Evolutionary conservation across 2,329 filamentous ascomycete species (phyloP).

Genomic region (Zymoseptoria crescenta): DNA sequence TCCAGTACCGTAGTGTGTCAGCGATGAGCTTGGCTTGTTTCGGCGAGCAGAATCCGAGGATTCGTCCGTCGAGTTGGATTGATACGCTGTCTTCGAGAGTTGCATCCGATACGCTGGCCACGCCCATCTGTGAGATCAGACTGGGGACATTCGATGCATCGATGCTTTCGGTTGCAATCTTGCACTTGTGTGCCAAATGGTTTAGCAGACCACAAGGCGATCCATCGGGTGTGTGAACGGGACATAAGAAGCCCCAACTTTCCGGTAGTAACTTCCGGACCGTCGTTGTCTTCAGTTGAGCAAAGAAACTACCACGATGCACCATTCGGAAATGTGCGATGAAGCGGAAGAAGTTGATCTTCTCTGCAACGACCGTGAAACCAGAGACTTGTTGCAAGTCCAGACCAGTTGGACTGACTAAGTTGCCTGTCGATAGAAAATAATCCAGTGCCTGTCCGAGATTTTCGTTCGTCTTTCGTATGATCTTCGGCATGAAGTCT

Average conservation of each 20-base stretch:
- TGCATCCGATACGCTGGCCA: constrained; percentile 67
- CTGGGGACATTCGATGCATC: constrained; percentile 68
- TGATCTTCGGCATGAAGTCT: constrained; percentile 71
- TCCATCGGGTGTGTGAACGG: constrained; percentile 95
- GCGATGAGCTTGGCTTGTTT: constrained; percentile 73
- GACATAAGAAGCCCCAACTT: constrained; percentile 96
- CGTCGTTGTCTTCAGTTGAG: constrained; percentile 91
- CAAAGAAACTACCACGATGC: constrained; percentile 97
- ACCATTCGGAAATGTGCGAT: constrained; percentile 99
- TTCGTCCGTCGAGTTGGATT: constrained; percentile 81
- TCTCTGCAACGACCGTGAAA: constrained; percentile 94
- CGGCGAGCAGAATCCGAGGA: constrained; percentile 84
- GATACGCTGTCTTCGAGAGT: constrained; percentile 76
- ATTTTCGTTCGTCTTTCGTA: constrained; percentile 78
- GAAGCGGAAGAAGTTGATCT: constrained; percentile 97
- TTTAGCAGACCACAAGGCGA: constrained; percentile 89
- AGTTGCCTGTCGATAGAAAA: constrained; percentile 90
- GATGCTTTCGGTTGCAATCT: constrained; percentile 67
- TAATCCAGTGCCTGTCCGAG: constrained; percentile 83
- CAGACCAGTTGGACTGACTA: constrained; percentile 82
- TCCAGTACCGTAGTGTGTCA: constrained; percentile 88
- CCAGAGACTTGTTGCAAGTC: constrained; percentile 92
- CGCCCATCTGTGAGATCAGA: constrained; percentile 70
- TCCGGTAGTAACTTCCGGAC: constrained; percentile 92
- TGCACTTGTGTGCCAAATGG: constrained; percentile 91